Evolutionary conservation across 139 green algal genomes (phyloP), one percentile per base, ranked within the genome.

Genomic region (Tetradesmus obliquus): DNA sequence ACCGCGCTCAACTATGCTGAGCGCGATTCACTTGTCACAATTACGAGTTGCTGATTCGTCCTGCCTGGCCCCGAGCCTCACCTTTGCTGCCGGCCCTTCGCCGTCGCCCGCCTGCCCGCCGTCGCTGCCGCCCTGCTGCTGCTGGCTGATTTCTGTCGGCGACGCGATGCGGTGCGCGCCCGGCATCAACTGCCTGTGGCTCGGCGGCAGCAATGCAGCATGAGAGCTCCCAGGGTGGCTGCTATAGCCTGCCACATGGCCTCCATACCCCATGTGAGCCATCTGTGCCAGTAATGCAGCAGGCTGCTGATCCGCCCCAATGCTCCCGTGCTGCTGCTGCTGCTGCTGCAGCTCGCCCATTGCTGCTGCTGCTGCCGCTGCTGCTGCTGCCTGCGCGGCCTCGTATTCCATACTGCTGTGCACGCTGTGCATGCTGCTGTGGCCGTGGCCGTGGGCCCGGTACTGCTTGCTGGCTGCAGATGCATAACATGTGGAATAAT

Each of bases 251-350:
- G 12, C 53, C 13, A 89, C 13, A 24, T 89, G 85, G 2, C 85
- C 85, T 1, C 66, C 85, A 69, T 82, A 89, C 3, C 85, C 62
- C 85, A 89, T 89, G 17, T 89, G 85, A 7, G 85, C 62, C 62
- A 82, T 66, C 2, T 89, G 85, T 13, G 85, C 85, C 45, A 89
- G 66, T 66, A 89, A 3, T 22, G 85, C 66, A 54, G 87, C 74
- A 69, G 19, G 54, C 7, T 32, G 83, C 15, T 5, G 17, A 32
- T n/a, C 1, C 0, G 32, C 2, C 83, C 32, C 22, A 51, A 32
- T 69, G 24, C 7, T 0, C 55, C 22, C 3, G 5, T 45, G 32
- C 32, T 45, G 55, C 1, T 87, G 82, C 82, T 60, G 82, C 5
- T 87, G 79, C 19, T 85, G 82, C 4, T 87, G 82, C 82, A 71